Percentiles rank a stretch among this genome's conserved stretches.
Conservation (phyloP, 441 rosid species). For the Gossypium armourianum region DNA sequence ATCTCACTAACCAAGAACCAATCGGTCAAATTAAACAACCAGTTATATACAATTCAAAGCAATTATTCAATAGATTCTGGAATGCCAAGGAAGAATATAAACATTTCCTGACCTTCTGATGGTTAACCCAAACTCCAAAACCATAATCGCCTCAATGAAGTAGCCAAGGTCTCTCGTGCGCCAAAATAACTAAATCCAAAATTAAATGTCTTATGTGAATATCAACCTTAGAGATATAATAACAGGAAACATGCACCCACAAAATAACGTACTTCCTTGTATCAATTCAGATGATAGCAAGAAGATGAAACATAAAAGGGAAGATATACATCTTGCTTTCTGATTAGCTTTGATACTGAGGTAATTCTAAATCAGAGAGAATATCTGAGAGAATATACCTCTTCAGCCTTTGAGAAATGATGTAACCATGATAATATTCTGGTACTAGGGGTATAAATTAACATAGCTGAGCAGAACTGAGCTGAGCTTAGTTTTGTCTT, state of each 20-base stretch:
- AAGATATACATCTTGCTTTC: neutral
- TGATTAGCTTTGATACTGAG: neutral
- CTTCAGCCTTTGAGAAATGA: neutral
- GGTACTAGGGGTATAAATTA: neutral
- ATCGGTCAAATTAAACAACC: neutral
- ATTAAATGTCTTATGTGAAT: conserved; percentile 7
- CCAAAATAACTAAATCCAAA: conserved; percentile 59
- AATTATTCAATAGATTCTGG: conserved; percentile 6
- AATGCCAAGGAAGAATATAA: conserved; percentile 10
- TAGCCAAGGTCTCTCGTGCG: conserved; percentile 63
- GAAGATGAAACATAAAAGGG: neutral
- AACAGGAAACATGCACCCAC: neutral
- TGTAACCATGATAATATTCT: neutral
- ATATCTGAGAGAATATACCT: neutral
- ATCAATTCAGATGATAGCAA: neutral
- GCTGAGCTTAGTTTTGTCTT: neutral
- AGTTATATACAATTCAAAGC: neutral
- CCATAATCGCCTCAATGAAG: conserved; percentile 76
- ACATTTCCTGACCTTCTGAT: conserved; percentile 51
- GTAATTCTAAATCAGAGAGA: neutral
- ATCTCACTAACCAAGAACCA: neutral
- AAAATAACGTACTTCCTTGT: neutral
- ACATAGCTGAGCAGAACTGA: neutral
- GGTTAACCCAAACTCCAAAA: conserved; percentile 81
- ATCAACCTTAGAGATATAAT: neutral